Percentiles rank a stretch among this genome's conserved stretches.
These are phyloP conservation scores for Dothideomycetidae sp. DNA, from an alignment of 2,329 filamentous ascomycete genomes.

Conservation along the genomic window DNA sequence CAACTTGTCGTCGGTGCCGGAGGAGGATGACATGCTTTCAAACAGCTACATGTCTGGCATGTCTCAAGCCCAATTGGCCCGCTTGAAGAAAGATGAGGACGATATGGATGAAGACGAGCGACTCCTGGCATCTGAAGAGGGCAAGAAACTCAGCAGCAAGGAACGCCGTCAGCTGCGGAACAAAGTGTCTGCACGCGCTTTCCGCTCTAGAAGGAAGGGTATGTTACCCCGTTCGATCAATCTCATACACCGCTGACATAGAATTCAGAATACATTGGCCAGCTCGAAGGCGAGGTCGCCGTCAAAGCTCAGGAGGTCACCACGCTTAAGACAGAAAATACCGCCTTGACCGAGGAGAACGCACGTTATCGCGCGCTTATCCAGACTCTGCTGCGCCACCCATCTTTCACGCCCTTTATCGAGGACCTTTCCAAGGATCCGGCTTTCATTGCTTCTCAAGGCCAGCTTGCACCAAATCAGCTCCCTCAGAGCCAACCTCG, in stretches of 20 bases:
- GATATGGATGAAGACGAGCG: conserved; percentile 98
- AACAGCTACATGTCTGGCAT: conserved; percentile 27
- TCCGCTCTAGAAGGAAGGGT: conserved; percentile 98
- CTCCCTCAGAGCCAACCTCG: conserved; percentile 11
- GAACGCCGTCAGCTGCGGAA: conserved; percentile 94
- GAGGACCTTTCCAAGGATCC: conserved; percentile 29
- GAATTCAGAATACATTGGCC: conserved; percentile 75
- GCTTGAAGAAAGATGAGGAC: conserved; percentile 82
- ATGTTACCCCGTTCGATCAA: conserved; percentile 29
- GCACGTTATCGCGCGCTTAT: conserved; percentile 49
- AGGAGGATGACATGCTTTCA: conserved; percentile 32
- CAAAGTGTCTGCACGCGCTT: conserved; percentile 95
- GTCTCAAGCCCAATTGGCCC: too few relatives aligned
- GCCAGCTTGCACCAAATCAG: conserved; percentile 9
- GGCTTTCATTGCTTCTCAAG: conserved; percentile 17
- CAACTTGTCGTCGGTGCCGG: conserved; percentile 36
- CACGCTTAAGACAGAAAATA: conserved; percentile 68
- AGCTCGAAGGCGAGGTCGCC: conserved; percentile 82
- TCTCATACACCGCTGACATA: conserved; percentile 32
- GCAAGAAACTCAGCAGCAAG: conserved; percentile 98
- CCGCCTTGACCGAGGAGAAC: conserved; percentile 55
- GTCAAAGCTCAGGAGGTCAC: conserved; percentile 70
- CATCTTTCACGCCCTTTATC: conserved; percentile 34
- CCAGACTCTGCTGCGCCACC: conserved; percentile 49
- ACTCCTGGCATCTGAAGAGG: conserved; percentile 86